Percentiles rank a stretch among this genome's conserved stretches.
phyloP scores from a whole-genome alignment of 1,284 basidiomycete species.

The Ceraceosorus bombacis region DNA sequence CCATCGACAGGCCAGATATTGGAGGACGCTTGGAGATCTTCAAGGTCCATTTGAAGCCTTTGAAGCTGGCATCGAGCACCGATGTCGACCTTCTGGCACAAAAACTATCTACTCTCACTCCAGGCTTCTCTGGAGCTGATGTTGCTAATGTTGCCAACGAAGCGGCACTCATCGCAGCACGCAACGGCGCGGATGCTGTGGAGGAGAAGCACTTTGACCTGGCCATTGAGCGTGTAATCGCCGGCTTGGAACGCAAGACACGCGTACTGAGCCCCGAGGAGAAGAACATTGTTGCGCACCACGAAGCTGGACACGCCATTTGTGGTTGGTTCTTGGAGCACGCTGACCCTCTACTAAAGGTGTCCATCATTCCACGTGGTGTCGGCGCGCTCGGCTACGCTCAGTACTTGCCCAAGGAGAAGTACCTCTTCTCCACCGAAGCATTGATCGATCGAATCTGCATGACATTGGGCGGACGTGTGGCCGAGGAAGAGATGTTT shows the following conservation, averaged over 20 bases:
- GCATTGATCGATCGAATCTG: constrained; percentile 93
- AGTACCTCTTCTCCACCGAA: constrained; percentile 88
- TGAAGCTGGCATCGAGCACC: constrained; percentile 52
- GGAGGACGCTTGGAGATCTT: constrained; percentile 89
- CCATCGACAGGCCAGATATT: constrained; percentile 91
- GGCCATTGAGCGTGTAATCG: constrained; percentile 96
- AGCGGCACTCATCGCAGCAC: constrained; percentile 87
- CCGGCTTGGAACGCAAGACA: constrained; percentile 90
- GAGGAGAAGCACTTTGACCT: constrained; percentile 85
- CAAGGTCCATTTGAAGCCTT: constrained; percentile 79
- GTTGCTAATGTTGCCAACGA: constrained; percentile 99
- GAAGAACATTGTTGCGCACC: constrained; percentile 98
- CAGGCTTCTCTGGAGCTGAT: constrained; percentile 96
- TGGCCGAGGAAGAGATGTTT: constrained; percentile 92
- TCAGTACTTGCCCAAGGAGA: constrained; percentile 88
- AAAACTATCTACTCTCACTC: constrained; percentile 89
- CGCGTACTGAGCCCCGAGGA: constrained; percentile 86
- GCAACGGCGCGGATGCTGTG: constrained; percentile 70
- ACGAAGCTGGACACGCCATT: constrained; percentile 96
- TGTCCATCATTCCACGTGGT: constrained; percentile 95
- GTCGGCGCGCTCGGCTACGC: constrained; percentile 94
- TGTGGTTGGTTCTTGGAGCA: constrained; percentile 98
- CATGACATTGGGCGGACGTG: constrained; percentile 86
- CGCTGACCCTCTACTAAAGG: constrained; percentile 91
- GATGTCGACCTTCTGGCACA: constrained; percentile 50